Base-by-base conservation (phyloP, 2,329 filamentous ascomycete genomes). In the Verticillium dahliae region DNA sequence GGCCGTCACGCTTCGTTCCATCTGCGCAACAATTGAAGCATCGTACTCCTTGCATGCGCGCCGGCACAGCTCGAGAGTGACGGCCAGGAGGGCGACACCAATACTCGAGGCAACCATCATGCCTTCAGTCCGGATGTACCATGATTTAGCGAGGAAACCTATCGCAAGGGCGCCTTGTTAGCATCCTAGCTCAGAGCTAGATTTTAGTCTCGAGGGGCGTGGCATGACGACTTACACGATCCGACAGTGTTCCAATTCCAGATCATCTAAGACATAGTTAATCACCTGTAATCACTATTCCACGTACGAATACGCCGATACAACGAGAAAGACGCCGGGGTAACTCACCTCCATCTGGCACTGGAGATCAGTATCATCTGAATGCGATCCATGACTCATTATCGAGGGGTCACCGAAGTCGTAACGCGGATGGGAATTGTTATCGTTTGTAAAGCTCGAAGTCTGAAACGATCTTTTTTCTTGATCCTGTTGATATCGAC, bases 181-280 rank as follows among this genome's bases (percentile, higher is more conserved):
- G 18, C 18, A 22, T 22, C 18, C 18, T 22, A 22, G 18, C 18
- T 22, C 18, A 22, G 18, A 22, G 18, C 18, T 22, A 22, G 18
- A 22, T 22, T 22, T 22, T 22, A 22, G 18, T 22, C 18, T 22
- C 18, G 18, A 22, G 18, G 18, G 18, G 18, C 18, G 18, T 22
- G 18, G 18, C 18, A 22, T 22, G 18, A 22, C 14, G 2, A 18
- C 54, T 15, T 35, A 34, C 27, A 62, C 9, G 61, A 56, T 15
- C 58, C 59, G 45, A 62, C 33, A 7, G 61, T 62, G 35, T 62
- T 45, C 61, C 61, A 62, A 4, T 62, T 62, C 61, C 61, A 62
- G 3, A 62, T 38, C 61, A 62, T 62, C 61, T 61, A n/a, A 22
- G 4, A 11, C 11, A 27, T 2, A 1, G 11, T 31, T 37, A 56